phyloP scores from a whole-genome alignment of 768 basidiomycete species.

The Cantharellus cinnabarinus region DNA sequence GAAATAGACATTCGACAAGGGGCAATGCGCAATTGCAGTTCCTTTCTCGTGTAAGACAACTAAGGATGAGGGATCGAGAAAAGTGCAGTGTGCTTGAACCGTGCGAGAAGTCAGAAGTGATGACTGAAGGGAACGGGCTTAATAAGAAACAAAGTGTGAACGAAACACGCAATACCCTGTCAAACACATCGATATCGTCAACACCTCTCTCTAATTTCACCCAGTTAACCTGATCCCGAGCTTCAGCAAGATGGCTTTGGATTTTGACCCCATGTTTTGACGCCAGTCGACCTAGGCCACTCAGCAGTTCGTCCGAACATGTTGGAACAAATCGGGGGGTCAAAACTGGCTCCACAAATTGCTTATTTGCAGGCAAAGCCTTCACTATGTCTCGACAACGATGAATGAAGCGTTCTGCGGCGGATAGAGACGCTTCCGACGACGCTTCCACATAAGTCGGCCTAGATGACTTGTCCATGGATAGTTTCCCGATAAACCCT shows the following conservation, averaged over 20 bases:
- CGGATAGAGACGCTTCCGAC: slow-evolving; percentile 25
- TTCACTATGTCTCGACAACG: slow-evolving; percentile 25
- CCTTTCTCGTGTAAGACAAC: slow-evolving; percentile 27
- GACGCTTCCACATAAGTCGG: slow-evolving; percentile 44
- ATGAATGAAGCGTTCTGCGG: slow-evolving; percentile 37
- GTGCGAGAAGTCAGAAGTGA: slow-evolving; percentile 41
- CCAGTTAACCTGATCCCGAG: slow-evolving; percentile 54
- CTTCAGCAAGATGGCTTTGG: slow-evolving; percentile 73
- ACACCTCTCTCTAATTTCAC: slow-evolving; percentile 37
- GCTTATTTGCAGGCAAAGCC: slow-evolving; percentile 23
- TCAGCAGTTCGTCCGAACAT: slow-evolving; percentile 51
- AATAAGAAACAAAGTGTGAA: not conserved
- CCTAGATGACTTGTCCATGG: slow-evolving; percentile 65
- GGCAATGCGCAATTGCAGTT: slow-evolving; percentile 66
- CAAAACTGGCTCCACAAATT: slow-evolving; percentile 58
- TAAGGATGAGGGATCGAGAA: slow-evolving; percentile 34
- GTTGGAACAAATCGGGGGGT: slow-evolving; percentile 85
- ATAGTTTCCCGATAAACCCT: slow-evolving; percentile 75
- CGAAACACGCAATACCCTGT: slow-evolving; percentile 25
- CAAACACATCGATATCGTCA: slow-evolving; percentile 60
- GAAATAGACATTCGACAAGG: slow-evolving; percentile 77
- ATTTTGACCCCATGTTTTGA: slow-evolving; percentile 27
- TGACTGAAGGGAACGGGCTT: slow-evolving; percentile 20
- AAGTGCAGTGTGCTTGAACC: slow-evolving; percentile 81
- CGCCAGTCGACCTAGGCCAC: slow-evolving; percentile 38